These are phyloP conservation scores for Saccharomycopsis babjevae DNA, from an alignment of 805 yeast genomes.

Conservation along the genomic window DNA sequence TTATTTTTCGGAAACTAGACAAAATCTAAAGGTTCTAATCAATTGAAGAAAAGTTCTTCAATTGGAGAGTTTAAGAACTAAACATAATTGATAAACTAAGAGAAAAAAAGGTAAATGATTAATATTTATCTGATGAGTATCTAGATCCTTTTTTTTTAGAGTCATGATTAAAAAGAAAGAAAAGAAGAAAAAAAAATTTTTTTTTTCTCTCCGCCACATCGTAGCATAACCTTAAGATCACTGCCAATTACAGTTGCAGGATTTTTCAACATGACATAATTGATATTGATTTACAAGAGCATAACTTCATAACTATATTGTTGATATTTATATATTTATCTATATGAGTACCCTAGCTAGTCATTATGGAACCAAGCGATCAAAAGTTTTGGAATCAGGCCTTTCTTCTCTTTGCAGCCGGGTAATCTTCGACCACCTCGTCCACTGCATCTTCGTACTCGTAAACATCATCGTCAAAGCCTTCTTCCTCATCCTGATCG, in stretches of 20 bases:
- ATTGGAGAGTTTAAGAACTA: no score
- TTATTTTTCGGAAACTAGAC: no score
- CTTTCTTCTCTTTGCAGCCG: not conserved
- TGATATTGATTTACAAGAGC: not conserved
- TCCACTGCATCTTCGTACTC: slow-evolving; percentile 32
- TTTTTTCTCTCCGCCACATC: not conserved
- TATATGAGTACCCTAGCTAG: no score
- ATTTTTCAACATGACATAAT: not conserved
- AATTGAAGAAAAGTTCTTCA: no score
- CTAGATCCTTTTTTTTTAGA: not conserved
- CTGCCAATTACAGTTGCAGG: not conserved
- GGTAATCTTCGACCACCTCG: slow-evolving; percentile 22
- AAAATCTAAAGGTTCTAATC: no score
- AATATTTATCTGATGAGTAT: not conserved
- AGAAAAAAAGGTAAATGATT: no score
- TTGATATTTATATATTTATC: no score
- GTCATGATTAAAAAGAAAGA: not conserved
- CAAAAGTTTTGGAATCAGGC: not conserved
- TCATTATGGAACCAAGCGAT: no score
- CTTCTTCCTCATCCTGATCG: slow-evolving; percentile 55
- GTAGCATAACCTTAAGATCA: not conserved
- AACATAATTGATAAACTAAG: no score
- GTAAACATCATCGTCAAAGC: slow-evolving; percentile 36
- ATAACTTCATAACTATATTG: no score
- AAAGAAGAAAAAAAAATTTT: not conserved